phyloP scores from a whole-genome alignment of 2,329 filamentous ascomycete species.

The Ophiostoma sp. region DNA sequence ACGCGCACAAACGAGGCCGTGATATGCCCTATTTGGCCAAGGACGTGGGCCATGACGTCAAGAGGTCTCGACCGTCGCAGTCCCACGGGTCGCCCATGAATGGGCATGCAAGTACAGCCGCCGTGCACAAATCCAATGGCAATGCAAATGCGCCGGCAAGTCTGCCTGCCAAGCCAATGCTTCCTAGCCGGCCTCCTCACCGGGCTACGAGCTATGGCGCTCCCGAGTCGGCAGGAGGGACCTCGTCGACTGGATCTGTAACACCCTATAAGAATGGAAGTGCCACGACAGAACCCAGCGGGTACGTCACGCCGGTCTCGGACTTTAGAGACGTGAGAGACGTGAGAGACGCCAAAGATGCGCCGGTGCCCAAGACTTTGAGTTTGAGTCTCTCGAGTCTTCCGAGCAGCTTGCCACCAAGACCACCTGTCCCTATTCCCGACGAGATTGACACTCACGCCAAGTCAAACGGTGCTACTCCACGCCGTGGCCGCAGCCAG shows the following conservation, averaged over 20 bases:
- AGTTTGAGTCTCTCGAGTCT: not conserved
- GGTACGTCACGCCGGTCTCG: not conserved
- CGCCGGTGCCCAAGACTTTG: not conserved
- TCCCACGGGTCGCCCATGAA: conserved; percentile 13
- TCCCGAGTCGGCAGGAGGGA: not conserved
- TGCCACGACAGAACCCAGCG: not conserved
- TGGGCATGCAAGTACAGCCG: not conserved
- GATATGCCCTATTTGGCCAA: not conserved
- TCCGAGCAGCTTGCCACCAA: conserved; percentile 18
- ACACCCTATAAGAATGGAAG: not conserved
- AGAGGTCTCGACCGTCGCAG: conserved; percentile 21
- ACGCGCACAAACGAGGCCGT: conserved; percentile 21
- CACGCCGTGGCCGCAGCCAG: not conserved
- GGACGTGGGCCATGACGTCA: conserved; percentile 19
- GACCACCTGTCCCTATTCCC: conserved; percentile 17
- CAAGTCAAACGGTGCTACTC: not conserved
- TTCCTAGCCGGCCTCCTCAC: not conserved
- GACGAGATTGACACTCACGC: conserved; percentile 4
- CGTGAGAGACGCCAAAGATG: not conserved
- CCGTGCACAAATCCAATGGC: not conserved
- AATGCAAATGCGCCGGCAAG: not conserved
- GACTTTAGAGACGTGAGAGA: not conserved
- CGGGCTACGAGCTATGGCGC: not conserved
- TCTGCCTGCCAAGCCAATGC: conserved; percentile 4
- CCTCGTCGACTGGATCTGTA: not conserved